Evolutionary conservation across 768 basidiomycete species (phyloP).

Genomic region (Terana coerulea): DNA sequence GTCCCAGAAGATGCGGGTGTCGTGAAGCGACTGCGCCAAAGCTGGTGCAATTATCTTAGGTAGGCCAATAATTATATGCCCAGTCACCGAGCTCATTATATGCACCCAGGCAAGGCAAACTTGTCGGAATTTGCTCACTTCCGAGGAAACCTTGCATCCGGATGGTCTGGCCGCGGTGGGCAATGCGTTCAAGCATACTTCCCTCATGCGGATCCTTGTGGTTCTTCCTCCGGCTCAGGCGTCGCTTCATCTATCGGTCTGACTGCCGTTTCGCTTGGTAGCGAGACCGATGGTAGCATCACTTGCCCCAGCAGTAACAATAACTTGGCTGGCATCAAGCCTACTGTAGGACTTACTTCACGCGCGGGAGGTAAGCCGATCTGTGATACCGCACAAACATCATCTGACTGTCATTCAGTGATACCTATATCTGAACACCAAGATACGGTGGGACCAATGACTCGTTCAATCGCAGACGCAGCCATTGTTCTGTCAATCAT

Average conservation of each 20-base stretch:
- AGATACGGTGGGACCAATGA: constrained; percentile 36
- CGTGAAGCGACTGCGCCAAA: constrained; percentile 25
- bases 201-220: constrained; percentile 40
- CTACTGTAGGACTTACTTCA: constrained; percentile 33
- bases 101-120: constrained; percentile 33
- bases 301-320: constrained; percentile 37
- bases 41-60: constrained; percentile 40
- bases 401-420: constrained; percentile 38
- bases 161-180: constrained; percentile 46
- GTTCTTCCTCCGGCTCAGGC: constrained; percentile 59
- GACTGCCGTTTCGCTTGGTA: constrained; percentile 39
- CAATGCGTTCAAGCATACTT: constrained; percentile 41
- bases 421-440: constrained; percentile 40
- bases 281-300: constrained; percentile 50
- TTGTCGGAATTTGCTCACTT: constrained; percentile 45
- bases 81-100: not conserved
- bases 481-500: constrained; percentile 35
- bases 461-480: constrained; percentile 32
- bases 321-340: constrained; percentile 39
- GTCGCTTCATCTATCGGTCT: constrained; percentile 40
- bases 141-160: constrained; percentile 35
- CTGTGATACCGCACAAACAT: constrained; percentile 43
- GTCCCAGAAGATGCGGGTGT: constrained; percentile 33
- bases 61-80: not conserved
- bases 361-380: constrained; percentile 29